Evolutionary conservation across 352 stramenopile species (phyloP).

Genomic region (Globisporangium echinulatum): DNA sequence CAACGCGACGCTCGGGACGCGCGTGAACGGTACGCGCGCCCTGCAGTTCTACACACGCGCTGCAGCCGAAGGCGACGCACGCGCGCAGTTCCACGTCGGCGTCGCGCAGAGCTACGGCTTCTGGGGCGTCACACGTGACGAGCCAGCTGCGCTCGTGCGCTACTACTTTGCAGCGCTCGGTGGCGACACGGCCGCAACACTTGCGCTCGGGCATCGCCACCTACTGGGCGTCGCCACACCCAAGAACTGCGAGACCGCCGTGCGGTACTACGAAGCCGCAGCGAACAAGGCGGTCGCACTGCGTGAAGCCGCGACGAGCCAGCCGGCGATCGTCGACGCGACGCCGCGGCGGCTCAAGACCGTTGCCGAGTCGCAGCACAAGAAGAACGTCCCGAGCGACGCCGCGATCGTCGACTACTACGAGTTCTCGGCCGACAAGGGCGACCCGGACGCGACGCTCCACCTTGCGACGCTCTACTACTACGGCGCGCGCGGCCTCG

Average conservation of each 20-base stretch:
- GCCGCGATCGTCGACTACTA: slow-evolving; percentile 87
- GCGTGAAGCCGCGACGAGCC: slow-evolving; percentile 45
- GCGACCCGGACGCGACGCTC: slow-evolving; percentile 73
- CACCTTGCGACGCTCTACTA: slow-evolving; percentile 85
- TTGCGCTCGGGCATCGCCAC: slow-evolving; percentile 80
- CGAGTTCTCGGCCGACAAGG: slow-evolving; percentile 84
- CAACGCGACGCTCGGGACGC: slow-evolving; percentile 49
- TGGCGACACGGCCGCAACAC: slow-evolving; percentile 48
- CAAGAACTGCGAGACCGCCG: slow-evolving; percentile 75
- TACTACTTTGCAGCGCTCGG: slow-evolving; percentile 84
- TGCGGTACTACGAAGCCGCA: slow-evolving; percentile 86
- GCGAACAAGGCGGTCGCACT: slow-evolving; percentile 72
- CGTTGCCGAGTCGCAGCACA: slow-evolving; percentile 65
- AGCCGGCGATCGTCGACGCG: slow-evolving; percentile 66
- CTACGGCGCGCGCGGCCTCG: slow-evolving; percentile 65
- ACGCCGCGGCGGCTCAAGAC: slow-evolving; percentile 70
- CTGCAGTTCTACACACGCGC: slow-evolving; percentile 62
- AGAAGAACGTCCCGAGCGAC: slow-evolving; percentile 73
- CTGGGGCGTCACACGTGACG: slow-evolving; percentile 61
- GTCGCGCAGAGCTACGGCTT: slow-evolving; percentile 80
- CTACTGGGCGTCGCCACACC: slow-evolving; percentile 63
- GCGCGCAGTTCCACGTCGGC: slow-evolving; percentile 82
- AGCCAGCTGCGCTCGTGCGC: slow-evolving; percentile 58
- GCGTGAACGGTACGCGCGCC: slow-evolving; percentile 65
- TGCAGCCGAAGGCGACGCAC: slow-evolving; percentile 42